Evolutionary conservation across 805 yeast genomes (phyloP).

Genomic region (Sugiyamaella smithiae): DNA sequence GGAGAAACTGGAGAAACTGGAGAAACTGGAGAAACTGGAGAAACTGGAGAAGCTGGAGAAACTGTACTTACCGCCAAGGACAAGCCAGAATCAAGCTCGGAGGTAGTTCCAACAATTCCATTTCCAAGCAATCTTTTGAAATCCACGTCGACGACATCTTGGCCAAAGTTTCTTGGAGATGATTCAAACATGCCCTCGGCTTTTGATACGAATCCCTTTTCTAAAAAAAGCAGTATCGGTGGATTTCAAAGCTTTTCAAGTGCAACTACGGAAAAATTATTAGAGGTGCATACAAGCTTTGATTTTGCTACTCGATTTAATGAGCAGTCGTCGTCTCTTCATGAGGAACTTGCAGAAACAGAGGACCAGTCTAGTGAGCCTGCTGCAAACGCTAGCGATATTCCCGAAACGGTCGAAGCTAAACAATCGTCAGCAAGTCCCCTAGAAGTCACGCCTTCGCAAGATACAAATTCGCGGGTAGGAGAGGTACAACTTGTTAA

Average conservation of each 20-base stretch:
- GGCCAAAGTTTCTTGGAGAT: no score
- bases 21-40: no score
- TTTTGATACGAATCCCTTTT: background rate
- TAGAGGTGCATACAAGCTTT: background rate
- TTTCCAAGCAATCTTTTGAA: no score
- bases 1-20: no score
- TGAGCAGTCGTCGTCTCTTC: background rate
- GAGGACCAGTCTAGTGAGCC: background rate
- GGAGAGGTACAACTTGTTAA: background rate
- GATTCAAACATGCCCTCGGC: no score
- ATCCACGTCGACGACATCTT: no score
- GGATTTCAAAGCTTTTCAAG: background rate
- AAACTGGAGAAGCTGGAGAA: no score
- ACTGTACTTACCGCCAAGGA: no score
- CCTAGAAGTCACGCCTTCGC: background rate
- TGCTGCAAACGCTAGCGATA: background rate
- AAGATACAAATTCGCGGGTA: no score
- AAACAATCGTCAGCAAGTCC: background rate
- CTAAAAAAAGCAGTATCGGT: no score
- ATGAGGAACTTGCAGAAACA: background rate
- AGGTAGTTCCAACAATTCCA: no score
- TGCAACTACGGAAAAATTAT: background rate
- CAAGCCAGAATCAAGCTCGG: no score
- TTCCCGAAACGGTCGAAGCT: background rate
- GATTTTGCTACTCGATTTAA: background rate